Evolutionary conservation across 257 asterid species (phyloP).

Genomic region (Paraleonurus japonicus): DNA sequence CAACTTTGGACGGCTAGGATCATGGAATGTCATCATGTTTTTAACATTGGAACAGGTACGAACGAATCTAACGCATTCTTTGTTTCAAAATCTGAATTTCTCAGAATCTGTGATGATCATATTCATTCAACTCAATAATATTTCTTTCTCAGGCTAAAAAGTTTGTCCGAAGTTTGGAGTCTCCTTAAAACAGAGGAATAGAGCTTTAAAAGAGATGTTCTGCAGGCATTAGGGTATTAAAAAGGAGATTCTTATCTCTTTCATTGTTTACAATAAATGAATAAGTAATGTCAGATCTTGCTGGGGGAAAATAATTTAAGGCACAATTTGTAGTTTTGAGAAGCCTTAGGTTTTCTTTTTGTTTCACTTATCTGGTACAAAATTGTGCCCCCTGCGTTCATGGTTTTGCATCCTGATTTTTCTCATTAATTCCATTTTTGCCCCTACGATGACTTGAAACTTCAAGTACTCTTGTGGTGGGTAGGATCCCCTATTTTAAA

Average conservation of each 20-base stretch:
- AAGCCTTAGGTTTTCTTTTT: neutral
- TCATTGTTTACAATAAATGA: slow-evolving; percentile 24
- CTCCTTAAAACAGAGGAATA: slow-evolving; percentile 41
- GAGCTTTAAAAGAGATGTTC: neutral
- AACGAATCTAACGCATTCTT: neutral
- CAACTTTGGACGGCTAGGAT: slow-evolving; percentile 91
- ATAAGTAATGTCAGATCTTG: slow-evolving; percentile 12
- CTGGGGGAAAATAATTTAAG: neutral
- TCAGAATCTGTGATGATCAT: neutral
- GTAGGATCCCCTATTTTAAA: no score
- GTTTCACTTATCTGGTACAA: neutral
- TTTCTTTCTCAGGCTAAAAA: slow-evolving; percentile 57
- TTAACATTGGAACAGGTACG: slow-evolving; percentile 91
- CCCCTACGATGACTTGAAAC: no score
- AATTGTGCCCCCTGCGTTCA: neutral
- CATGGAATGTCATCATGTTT: slow-evolving; percentile 96
- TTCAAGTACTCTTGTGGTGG: no score
- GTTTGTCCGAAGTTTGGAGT: slow-evolving; percentile 55
- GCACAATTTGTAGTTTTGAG: slow-evolving; percentile 13
- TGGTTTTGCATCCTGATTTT: neutral
- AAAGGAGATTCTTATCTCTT: neutral
- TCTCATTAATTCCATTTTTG: no score
- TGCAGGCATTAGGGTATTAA: slow-evolving; percentile 18
- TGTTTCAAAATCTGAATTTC: slow-evolving; percentile 1
- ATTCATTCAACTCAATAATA: neutral